Percentiles rank a stretch among this genome's conserved stretches.
These are phyloP conservation scores for Hyaloscypha bicolor DNA, from an alignment of 495 filamentous ascomycete genomes.

Conservation along the genomic window DNA sequence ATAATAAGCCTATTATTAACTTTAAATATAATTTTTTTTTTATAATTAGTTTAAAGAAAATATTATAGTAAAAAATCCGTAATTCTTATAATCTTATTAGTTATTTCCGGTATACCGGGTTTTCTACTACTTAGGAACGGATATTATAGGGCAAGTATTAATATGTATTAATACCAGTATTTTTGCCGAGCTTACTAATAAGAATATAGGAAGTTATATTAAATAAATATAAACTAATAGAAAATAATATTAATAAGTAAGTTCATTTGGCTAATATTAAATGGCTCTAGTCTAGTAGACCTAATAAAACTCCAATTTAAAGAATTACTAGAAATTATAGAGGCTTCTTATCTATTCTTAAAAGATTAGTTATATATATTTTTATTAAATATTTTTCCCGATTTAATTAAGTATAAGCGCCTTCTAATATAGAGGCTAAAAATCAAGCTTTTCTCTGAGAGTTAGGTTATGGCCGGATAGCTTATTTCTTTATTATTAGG, in stretches of 20 bases:
- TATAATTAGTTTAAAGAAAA: no score
- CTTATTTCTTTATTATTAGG: neutral
- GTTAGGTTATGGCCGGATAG: neutral
- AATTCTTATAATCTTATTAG: no score
- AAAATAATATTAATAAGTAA: neutral
- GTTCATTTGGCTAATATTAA: neutral
- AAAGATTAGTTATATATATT: conserved; percentile 24
- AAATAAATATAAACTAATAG: neutral
- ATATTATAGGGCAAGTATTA: no score
- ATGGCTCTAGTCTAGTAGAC: neutral
- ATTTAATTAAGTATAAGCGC: neutral
- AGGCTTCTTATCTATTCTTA: neutral
- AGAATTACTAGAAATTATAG: neutral
- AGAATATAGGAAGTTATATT: no score
- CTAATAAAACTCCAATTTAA: neutral
- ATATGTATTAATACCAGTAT: no score
- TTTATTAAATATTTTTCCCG: conserved; percentile 16
- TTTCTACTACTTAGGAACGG: no score
- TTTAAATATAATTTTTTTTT: no score
- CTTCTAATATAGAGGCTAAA: no score
- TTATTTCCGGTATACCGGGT: no score
- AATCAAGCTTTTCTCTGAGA: neutral
- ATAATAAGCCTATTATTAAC: no score
- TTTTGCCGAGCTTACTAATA: no score
- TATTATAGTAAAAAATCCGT: no score